Base-by-base conservation (phyloP, 805 yeast genomes). In the Candida odintsovae region DNA sequence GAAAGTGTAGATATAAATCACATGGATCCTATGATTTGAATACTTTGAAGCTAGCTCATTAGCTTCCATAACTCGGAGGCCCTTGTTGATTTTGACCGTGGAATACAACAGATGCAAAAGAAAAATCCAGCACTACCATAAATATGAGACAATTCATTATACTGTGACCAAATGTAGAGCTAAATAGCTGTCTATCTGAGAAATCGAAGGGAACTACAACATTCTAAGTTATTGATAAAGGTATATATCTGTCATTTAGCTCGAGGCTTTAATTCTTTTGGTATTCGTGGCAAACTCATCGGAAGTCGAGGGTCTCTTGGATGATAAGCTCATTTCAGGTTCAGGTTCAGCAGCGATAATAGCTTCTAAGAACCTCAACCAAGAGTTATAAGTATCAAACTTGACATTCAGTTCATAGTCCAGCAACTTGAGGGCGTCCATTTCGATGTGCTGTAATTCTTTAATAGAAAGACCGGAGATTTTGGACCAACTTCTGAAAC, bases 401-500 rank as follows among this genome's bases (percentile, higher is more conserved):
- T 11, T 29, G 19, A 19, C 46, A 61, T 73, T 77, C 26, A 83
- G 59, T 38, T 76, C 69, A 69, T 82, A 86, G 56, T 80, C 72
- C 45, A 87, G 69, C 7, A 73, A 62, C 35, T 65, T 58, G 51
- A 87, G 72, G 19, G 84, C 69, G 7, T 69, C 62, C 25, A 73
- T 56, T 64, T 88, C 95, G 46, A 80, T 64, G 38, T 56, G 59
- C 49, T 69, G 71, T 44, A 88, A 67, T 48, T 77, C 82, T 25
- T 61, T 52, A 4, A 75, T 57, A 20, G 77, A 58, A 37, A 85
- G 71, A 0, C 95, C 94, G 29, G 88, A 76, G 42, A 88, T 81
- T 59, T 78, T 77, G 43, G 83, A 70, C 96, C 96, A 88, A 6
- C 86, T 77, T 50, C 71, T 73, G 54, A 84, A 72, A 26, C 85